Evolutionary conservation across 768 basidiomycete genomes (phyloP).

Genomic region (Leccinum arenicola): DNA sequence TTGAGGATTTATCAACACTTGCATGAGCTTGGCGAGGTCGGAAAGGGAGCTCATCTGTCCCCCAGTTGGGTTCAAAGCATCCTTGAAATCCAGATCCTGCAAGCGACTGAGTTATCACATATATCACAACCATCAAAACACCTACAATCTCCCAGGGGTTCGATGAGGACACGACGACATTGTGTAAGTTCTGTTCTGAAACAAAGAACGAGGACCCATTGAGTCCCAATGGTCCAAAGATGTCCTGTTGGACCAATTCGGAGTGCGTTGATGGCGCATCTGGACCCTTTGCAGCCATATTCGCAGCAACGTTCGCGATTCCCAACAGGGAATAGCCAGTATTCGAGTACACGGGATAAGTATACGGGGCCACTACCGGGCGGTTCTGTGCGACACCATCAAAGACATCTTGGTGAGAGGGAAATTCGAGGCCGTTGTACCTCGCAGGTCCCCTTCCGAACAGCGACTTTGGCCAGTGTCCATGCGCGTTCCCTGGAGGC

Average conservation of each 20-base stretch:
- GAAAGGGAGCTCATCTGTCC: constrained; percentile 51
- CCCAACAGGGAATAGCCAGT: constrained; percentile 37
- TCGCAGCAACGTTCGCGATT: constrained; percentile 35
- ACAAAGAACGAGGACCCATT: constrained; percentile 42
- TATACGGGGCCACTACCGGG: constrained; percentile 42
- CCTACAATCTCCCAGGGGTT: constrained; percentile 36
- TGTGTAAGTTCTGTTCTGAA: constrained; percentile 33
- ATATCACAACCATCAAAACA: neutral
- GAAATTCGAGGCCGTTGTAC: constrained; percentile 31
- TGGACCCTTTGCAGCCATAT: constrained; percentile 14
- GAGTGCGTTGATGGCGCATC: constrained; percentile 34
- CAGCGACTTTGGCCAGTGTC: constrained; percentile 40
- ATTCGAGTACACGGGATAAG: constrained; percentile 43
- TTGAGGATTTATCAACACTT: constrained; percentile 43
- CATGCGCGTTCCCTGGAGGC: constrained; percentile 32
- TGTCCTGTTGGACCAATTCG: constrained; percentile 45
- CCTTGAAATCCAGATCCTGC: constrained; percentile 40
- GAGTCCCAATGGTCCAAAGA: constrained; percentile 47
- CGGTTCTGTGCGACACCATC: constrained; percentile 36
- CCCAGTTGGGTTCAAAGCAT: constrained; percentile 41
- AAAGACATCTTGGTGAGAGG: constrained; percentile 32
- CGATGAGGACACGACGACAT: constrained; percentile 40
- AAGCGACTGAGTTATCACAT: neutral
- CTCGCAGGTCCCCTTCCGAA: constrained; percentile 28
- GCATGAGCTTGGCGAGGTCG: constrained; percentile 44